Base-by-base conservation (phyloP, 2,329 filamentous ascomycete genomes). In the Davidsoniella australis region DNA sequence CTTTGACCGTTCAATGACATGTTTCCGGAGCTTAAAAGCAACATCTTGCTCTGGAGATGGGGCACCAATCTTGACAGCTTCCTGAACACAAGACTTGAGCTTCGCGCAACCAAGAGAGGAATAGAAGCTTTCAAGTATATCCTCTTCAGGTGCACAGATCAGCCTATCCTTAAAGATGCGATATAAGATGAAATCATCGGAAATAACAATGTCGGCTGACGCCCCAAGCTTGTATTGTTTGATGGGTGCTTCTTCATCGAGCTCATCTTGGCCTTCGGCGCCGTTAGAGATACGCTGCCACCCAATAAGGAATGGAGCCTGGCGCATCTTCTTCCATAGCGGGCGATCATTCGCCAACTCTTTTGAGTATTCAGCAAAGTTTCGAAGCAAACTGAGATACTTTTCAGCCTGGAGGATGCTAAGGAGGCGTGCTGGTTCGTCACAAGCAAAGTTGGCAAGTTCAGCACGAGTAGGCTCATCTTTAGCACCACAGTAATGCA, bases 131-230 rank as follows among this genome's bases (percentile, higher is more conserved):
- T 98, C 91, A 1, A 98, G 68, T 0, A 66, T 61, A 54, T 96
- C 91, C 59, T 98, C 91, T 61, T 94, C 85, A 0, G 91, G 93
- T 0, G 88, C 87, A 53, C 83, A 87, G 24, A 94, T 72, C 26
- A 98, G 70, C 54, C 78, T 76, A 47, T 86, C 77, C 59, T 88
- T 89, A 69, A 98, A 98, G 1, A 91, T 70, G 33, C 82, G 80
- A 61, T 89, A 94, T 58, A 83, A 87, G 57, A 85, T 83, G 57
- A 91, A 88, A 58, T 96, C 89, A 60, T 94, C 86, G 9, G 88
- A 68, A 49, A 94, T 74, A 40, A 91, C 80, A 57, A 91, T 82
- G 48, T 83, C 71, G 45, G 67, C 70, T 1, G 88, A 80, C 33
- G 75, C 68, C 1, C 81, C 80, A 37, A 98, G 73, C 55, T 84